Base-by-base conservation (phyloP, 441 rosid species). In the Adansonia gregorii region DNA sequence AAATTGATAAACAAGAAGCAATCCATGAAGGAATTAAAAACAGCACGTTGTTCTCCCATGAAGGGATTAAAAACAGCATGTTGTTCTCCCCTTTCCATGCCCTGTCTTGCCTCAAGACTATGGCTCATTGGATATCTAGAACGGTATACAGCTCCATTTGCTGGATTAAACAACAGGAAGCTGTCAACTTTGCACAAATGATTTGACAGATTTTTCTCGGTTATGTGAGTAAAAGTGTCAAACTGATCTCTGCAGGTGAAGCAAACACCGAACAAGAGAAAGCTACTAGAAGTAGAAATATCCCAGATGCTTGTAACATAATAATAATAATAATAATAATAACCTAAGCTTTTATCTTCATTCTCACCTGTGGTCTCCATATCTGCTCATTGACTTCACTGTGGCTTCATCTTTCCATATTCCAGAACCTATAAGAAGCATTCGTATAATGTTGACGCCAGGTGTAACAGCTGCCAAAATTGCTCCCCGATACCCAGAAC, bases 381-480 rank as follows among this genome's bases (percentile, higher is more conserved):
- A 85, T 89, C 98, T 89, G 88, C 97, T 92, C 97, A 94, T 95
- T 56, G 99, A 91, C 86, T 92, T 94, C 78, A 94, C 93, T 0
- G 87, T 89, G 74, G 91, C 97, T 86, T 94, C 93, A 81, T 90
- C 93, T 74, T 92, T 90, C 88, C 82, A 85, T 69, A 94, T 80
- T 76, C 97, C 98, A 58, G 80, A 81, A n/a, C 99, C 99, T 74
- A 95, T 76, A 72, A 95, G 85, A 81, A 95, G 86, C 95, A 91
- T 81, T 61, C 86, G 87, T 76, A 89, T 14, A 48, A 93, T 85
- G 82, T 92, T 93, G 68, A 89, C 39, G 3, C 95, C 97, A 9
- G 97, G 93, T 79, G 85, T 71, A 75, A 87, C 75, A 74, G 97
- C 86, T 20, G 98, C 97, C n/a, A 94, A 82, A 70, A 89, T 72